A percentile compares a stretch with the other conserved stretches of the same genome.
phyloP scores from a whole-genome alignment of 129 eudicot species.

The Glebionis coronaria region DNA sequence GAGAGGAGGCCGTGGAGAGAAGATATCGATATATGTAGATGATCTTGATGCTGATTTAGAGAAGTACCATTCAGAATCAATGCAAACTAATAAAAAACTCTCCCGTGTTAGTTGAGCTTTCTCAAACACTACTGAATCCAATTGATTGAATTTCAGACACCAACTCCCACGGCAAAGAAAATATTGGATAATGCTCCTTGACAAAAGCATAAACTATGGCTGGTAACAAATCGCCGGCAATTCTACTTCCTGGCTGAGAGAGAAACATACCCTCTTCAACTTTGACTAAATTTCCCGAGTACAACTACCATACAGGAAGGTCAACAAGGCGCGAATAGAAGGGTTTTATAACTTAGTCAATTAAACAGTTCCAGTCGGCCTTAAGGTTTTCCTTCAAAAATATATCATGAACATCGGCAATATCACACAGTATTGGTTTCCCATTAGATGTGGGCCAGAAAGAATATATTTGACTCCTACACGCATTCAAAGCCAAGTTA shows the following conservation, averaged over 20 bases:
- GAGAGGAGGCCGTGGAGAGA: conserved; percentile 61
- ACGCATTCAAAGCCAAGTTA: conserved; percentile 54
- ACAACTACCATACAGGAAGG: conserved; percentile 94
- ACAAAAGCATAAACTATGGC: conserved; percentile 89
- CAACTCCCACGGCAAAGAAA: conserved; percentile 96
- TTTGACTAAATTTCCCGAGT: conserved; percentile 86
- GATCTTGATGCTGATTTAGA: conserved; percentile 97
- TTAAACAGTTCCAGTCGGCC: conserved; percentile 82
- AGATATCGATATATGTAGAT: conserved; percentile 70
- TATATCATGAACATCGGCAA: conserved; percentile 22
- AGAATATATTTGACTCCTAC: conserved; percentile 63
- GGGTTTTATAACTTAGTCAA: conserved; percentile 82
- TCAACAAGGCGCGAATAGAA: conserved; percentile 83
- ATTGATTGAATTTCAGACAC: conserved; percentile 85
- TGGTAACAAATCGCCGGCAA: conserved; percentile 79
- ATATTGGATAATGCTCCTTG: conserved; percentile 95
- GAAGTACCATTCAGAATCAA: conserved; percentile 72
- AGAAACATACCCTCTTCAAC: conserved; percentile 99
- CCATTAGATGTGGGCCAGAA: conserved; percentile 90
- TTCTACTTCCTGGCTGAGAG: conserved; percentile 82
- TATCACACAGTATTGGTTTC: conserved; percentile 30
- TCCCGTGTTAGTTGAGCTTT: conserved; percentile 26
- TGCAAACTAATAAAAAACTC: conserved; percentile 56
- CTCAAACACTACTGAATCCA: conserved; percentile 51
- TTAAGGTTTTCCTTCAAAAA: conserved; percentile 30